Evolutionary conservation across 306 rosid genomes (phyloP).

Genomic region (Mimosa bimucronata): DNA sequence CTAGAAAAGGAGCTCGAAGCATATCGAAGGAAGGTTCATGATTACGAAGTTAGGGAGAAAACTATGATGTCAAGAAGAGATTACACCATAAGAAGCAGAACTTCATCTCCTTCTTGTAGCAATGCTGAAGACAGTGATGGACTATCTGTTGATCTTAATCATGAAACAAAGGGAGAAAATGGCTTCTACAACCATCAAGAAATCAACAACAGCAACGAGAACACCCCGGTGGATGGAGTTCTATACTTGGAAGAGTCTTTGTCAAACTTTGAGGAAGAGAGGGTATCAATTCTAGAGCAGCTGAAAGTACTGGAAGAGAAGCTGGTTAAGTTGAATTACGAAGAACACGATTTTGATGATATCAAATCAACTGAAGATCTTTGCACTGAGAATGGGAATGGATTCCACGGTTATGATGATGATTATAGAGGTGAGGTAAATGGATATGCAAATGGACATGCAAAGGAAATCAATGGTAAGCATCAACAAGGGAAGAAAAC

Average conservation of each 20-base stretch:
- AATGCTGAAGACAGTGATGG: slow-evolving; percentile 88
- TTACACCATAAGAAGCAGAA: slow-evolving; percentile 68
- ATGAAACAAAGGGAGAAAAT: slow-evolving; percentile 71
- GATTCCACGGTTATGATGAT: slow-evolving; percentile 54
- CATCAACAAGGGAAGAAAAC: slow-evolving; percentile 60
- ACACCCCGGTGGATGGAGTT: slow-evolving; percentile 83
- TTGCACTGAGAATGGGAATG: slow-evolving; percentile 67
- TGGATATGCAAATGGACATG: slow-evolving; percentile 68
- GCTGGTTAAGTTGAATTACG: slow-evolving; percentile 68
- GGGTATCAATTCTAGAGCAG: slow-evolving; percentile 79
- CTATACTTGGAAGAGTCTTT: slow-evolving; percentile 76
- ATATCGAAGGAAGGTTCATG: slow-evolving; percentile 73
- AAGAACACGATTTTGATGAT: slow-evolving; percentile 56
- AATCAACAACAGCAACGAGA: slow-evolving; percentile 48
- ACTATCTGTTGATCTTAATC: slow-evolving; percentile 68
- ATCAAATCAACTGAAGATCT: slow-evolving; percentile 44
- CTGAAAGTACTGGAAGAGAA: slow-evolving; percentile 84
- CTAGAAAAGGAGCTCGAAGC: slow-evolving; percentile 77
- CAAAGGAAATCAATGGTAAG: slow-evolving; percentile 64
- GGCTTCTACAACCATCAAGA: slow-evolving; percentile 57
- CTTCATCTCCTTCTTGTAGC: slow-evolving; percentile 74
- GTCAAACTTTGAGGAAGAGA: slow-evolving; percentile 87
- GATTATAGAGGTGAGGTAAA: slow-evolving; percentile 47
- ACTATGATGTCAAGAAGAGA: slow-evolving; percentile 59
- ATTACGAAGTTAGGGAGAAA: slow-evolving; percentile 74